Evolutionary conservation across 345 rosid genomes (phyloP), one percentile per base, ranked within the genome.

Genomic region (Kernera saxatilis): DNA sequence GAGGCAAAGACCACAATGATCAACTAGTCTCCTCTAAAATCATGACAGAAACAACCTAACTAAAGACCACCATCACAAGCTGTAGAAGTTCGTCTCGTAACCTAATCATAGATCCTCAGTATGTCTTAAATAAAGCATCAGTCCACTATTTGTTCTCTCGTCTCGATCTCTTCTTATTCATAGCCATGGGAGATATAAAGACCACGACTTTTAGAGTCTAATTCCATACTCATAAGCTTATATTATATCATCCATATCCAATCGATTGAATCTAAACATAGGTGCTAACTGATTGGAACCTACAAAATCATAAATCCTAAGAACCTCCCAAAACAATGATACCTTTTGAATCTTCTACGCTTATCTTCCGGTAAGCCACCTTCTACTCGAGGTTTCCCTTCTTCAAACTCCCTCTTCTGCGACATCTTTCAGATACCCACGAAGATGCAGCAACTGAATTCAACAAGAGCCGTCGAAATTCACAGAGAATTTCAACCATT

Each of bases 351-450:
- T 15, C 84, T 87, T 61, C 96, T 74, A 53, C 90, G 86, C 84
- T 94, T 94, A 63, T 88, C 92, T 37, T 85, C 95, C 0, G 83
- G 80, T 69, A 64, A 67, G 63, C 65, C 67, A 65, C 83, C 89
- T 25, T 86, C 88, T 0, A 75, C 37, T 32, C 80, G 86, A 67
- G 79, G 74, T 81, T 83, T 89, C 4, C 82, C 84, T 33, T 86
- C 88, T 12, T 94, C 99, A 46, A 83, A 84, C 44, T 87, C 93
- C 76, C 97, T 87, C 81, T 94, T 94, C 71, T 88, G 91, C 37
- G 99, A 84, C 98, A 93, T 93, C 70, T 67, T 75, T 55, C 55
- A 13, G 57, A 71, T 44, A 45, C 44, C 78, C 29, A 22, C 13
- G 29, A 41, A 12, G 52, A 53, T 19, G 22, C 23, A 61, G 11